A percentile compares a stretch with the other conserved stretches of the same genome.
Conservation (phyloP, 140 eudicot species). For the Cichorium intybus region DNA sequence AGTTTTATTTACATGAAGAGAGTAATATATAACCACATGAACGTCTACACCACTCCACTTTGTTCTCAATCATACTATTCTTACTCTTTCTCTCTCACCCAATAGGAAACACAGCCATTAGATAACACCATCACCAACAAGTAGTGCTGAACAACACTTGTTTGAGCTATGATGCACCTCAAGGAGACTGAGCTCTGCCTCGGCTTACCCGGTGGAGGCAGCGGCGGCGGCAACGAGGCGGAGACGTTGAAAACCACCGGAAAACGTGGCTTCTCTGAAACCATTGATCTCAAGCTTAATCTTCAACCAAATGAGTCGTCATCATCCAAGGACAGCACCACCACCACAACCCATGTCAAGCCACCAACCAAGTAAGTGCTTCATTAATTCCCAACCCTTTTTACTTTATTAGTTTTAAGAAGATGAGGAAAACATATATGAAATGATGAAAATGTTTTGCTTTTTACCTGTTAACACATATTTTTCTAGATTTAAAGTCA, state of each 20-base stretch:
- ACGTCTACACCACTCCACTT: conserved; percentile 41
- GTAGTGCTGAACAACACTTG: neutral
- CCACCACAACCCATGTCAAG: conserved; percentile 50
- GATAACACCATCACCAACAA: neutral
- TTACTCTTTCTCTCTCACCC: conserved; percentile 25
- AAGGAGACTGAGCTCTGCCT: conserved; percentile 90
- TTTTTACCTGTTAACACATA: neutral
- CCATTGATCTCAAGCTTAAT: conserved; percentile 92
- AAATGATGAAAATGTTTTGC: neutral
- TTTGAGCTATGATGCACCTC: conserved; percentile 44
- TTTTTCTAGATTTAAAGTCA: neutral
- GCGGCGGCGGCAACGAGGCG: conserved; percentile 24
- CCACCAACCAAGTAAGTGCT: conserved; percentile 84
- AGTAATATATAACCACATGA: conserved; percentile 55
- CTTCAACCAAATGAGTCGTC: conserved; percentile 45
- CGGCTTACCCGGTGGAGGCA: conserved; percentile 66
- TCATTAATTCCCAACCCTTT: neutral
- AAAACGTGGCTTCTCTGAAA: conserved; percentile 82
- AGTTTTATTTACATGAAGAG: neutral
- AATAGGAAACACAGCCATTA: neutral
- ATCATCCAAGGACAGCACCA: conserved; percentile 24
- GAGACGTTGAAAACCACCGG: conserved; percentile 48
- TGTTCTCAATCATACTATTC: conserved; percentile 31
- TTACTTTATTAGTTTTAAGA: neutral
- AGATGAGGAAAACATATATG: neutral